Conservation (phyloP, 352 stramenopile genomes). For the Globisporangium radiosum region DNA sequence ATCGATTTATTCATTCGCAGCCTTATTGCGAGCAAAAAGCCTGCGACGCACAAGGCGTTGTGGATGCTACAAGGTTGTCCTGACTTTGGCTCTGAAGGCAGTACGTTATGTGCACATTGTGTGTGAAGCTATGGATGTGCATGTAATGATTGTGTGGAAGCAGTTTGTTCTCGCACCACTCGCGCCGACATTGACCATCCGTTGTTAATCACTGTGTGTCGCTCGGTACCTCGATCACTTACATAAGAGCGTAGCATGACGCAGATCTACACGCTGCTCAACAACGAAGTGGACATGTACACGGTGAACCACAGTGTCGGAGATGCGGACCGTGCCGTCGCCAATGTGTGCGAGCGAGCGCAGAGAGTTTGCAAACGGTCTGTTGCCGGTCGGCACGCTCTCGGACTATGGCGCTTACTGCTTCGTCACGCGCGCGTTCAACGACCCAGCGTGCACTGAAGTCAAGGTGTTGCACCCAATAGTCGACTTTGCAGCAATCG, state of each 20-base stretch:
- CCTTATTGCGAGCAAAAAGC: constrained; percentile 9
- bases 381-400: constrained; percentile 8
- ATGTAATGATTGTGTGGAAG: too few species aligned
- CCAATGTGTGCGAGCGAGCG: constrained; percentile 7
- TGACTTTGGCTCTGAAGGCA: constrained; percentile 14
- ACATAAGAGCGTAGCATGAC: constrained; percentile 12
- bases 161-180: background rate
- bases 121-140: too few species aligned
- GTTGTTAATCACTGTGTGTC: background rate
- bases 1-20: constrained; percentile 22
- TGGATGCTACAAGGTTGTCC: constrained; percentile 23
- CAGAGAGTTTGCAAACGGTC: constrained; percentile 2
- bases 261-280: constrained; percentile 1
- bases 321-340: constrained; percentile 18
- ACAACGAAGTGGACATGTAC: constrained; percentile 19
- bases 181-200: too few species aligned
- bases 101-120: background rate
- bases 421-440: constrained; percentile 6
- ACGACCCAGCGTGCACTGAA: constrained; percentile 9
- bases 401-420: constrained; percentile 9
- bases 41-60: constrained; percentile 7
- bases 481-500: background rate
- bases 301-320: constrained; percentile 42
- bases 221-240: background rate
- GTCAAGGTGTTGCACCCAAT: background rate